Evolutionary conservation across 2,329 filamentous ascomycete species (phyloP).

Genomic region (Cladosporium sp.): DNA sequence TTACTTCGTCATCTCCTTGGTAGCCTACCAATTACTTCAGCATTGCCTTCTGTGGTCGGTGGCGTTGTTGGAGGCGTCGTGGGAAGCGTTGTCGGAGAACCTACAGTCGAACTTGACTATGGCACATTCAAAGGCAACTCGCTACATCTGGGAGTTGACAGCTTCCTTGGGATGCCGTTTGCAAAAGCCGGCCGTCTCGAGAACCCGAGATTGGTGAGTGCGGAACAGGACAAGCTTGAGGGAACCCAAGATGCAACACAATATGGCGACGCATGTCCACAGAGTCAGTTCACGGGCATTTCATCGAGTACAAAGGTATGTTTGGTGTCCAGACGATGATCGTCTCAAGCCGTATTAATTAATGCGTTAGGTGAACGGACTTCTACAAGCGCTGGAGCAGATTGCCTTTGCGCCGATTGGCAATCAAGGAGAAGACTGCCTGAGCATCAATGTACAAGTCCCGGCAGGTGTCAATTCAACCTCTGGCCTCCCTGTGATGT

Average conservation of each 20-base stretch:
- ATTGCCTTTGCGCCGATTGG: constrained; percentile 26
- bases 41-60: neutral
- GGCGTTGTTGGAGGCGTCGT: neutral
- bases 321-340: neutral
- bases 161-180: constrained; percentile 23
- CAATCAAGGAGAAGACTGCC: constrained; percentile 53
- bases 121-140: constrained; percentile 27
- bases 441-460: constrained; percentile 56
- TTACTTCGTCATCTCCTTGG: neutral
- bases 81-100: neutral
- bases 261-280: neutral
- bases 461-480: neutral
- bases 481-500: constrained; percentile 41
- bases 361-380: constrained; percentile 21
- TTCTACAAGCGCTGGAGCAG: constrained; percentile 27
- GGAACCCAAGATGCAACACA: constrained; percentile 21
- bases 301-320: neutral
- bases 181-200: constrained; percentile 10
- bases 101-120: constrained; percentile 24
- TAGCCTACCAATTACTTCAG: neutral
- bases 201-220: constrained; percentile 17
- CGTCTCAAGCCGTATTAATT: constrained; percentile 6
- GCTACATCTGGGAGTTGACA: neutral
- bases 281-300: neutral
- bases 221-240: constrained; percentile 22